Conservation (phyloP, 805 yeast species). For the Nakazawaea ernobii region DNA sequence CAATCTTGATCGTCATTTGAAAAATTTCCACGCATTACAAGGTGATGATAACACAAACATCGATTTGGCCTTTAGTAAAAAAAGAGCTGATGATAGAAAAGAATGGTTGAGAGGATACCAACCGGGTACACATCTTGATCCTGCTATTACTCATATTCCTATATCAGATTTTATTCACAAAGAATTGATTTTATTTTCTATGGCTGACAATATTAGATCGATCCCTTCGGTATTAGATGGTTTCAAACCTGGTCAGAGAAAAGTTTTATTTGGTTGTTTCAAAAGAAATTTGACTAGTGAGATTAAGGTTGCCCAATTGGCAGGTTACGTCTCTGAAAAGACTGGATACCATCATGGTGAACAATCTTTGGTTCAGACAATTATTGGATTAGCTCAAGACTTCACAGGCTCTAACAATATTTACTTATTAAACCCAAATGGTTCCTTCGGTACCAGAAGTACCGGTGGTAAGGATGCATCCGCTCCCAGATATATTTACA, state of each 20-base stretch:
- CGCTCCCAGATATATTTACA: conserved; percentile 95
- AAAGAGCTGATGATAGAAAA: conserved; percentile 94
- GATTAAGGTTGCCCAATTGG: conserved; percentile 85
- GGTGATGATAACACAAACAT: conserved; percentile 72
- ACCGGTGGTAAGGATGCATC: conserved; percentile 98
- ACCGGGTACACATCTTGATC: conserved; percentile 91
- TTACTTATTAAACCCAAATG: conserved; percentile 80
- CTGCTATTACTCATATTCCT: conserved; percentile 69
- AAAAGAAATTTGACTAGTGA: conserved; percentile 72
- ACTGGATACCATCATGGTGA: conserved; percentile 98
- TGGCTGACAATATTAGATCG: conserved; percentile 95
- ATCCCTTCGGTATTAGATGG: conserved; percentile 95
- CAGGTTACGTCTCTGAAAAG: conserved; percentile 82
- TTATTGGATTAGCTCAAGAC: conserved; percentile 91
- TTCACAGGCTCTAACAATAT: conserved; percentile 90
- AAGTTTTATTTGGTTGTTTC: conserved; percentile 83
- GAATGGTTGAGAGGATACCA: conserved; percentile 90
- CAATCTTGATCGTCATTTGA: conserved; percentile 79
- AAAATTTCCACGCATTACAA: conserved; percentile 75
- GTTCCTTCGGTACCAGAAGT: conserved; percentile 94
- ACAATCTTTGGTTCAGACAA: conserved; percentile 78
- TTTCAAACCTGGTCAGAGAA: conserved; percentile 94
- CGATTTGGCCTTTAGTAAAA: conserved; percentile 91
- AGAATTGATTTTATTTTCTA: conserved; percentile 87
- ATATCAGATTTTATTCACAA: conserved; percentile 92